Base-by-base conservation (phyloP, 164 flowering plant species). In the Malania oleifera region DNA sequence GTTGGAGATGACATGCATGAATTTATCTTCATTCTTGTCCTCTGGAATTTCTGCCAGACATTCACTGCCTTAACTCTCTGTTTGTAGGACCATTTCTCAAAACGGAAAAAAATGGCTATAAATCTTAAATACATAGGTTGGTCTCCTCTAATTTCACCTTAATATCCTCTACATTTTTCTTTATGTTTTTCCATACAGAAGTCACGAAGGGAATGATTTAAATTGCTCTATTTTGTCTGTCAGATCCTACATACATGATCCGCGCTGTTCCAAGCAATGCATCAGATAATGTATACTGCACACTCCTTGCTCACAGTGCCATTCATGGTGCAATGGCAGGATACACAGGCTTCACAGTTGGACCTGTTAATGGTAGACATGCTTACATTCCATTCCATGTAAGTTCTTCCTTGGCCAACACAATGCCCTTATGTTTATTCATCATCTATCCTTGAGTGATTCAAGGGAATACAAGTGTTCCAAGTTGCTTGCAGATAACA, bases 311-410 rank as follows among this genome's bases (percentile, higher is more conserved):
- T 47, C 86, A 81, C 20, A 81, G 86, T 67, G 80, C 78, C 13
- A 48, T 81, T 56, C 86, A 81, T 67, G 86, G 86, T 37, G 80
- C 81, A 28, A 79, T 81, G 83, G 86, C 86, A 12, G 83, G 86
- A 25, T 79, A 77, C 59, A 81, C 86, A 15, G 86, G 86, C 26
- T 81, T 77, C 71, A 81, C 74, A 2, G 75, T 71, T 46, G 86
- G 86, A 5, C 83, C 75, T 43, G 86, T 79, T 11, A 81, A 81
- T 64, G 76, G 81, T 0, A 79, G 81, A 65, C 83, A 81, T 63
- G 70, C 83, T 35, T 80, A 77, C 66, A 80, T 80, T 24, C 84
- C 84, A n/a, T 72, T 80, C 62, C 1, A 72, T 46, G 84, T 77
- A 59, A 72, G 84, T 75, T 48, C 39, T 64, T 68, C 38, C 18